phyloP scores from a whole-genome alignment of 1,284 basidiomycete species.

The Trametes polyzona region DNA sequence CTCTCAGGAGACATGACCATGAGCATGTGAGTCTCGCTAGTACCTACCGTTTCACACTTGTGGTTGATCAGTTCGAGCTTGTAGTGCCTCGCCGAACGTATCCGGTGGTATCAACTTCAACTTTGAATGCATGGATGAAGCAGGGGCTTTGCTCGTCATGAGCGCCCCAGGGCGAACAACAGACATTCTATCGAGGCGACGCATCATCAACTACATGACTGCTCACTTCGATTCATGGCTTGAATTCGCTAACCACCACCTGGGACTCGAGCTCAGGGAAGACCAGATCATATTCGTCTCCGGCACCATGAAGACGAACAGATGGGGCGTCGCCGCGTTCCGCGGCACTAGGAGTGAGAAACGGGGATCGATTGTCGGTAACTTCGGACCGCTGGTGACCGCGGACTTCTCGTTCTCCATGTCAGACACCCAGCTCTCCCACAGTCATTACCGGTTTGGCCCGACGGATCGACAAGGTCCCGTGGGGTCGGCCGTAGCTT shows the following conservation, averaged over 20 bases:
- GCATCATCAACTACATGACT: constrained; percentile 9
- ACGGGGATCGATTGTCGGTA: not conserved
- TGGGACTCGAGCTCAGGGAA: constrained; percentile 3
- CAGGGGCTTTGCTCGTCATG: constrained; percentile 19
- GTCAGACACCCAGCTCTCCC: not conserved
- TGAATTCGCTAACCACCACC: constrained; percentile 2
- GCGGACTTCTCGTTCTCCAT: constrained; percentile 5
- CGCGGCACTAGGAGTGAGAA: constrained; percentile 2
- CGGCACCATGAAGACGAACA: constrained; percentile 4
- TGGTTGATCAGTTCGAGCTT: not conserved
- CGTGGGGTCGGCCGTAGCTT: too few relatives aligned
- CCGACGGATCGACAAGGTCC: not conserved
- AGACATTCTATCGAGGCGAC: constrained; percentile 1
- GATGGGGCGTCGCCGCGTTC: constrained; percentile 21
- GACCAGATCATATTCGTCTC: constrained; percentile 14
- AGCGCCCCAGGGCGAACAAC: not conserved
- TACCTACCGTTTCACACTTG: too few relatives aligned
- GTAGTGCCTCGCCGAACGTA: not conserved
- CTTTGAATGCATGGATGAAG: constrained; percentile 1
- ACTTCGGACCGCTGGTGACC: not conserved
- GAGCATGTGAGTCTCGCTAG: not conserved
- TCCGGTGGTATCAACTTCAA: not conserved
- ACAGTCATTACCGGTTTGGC: not conserved
- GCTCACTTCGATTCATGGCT: constrained; percentile 6
- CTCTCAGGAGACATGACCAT: not conserved